A percentile compares a stretch with the other conserved stretches of the same genome.
Evolutionary conservation across 192 early-diverging fungal species (phyloP).

Genomic region (Backusella macrospora): DNA sequence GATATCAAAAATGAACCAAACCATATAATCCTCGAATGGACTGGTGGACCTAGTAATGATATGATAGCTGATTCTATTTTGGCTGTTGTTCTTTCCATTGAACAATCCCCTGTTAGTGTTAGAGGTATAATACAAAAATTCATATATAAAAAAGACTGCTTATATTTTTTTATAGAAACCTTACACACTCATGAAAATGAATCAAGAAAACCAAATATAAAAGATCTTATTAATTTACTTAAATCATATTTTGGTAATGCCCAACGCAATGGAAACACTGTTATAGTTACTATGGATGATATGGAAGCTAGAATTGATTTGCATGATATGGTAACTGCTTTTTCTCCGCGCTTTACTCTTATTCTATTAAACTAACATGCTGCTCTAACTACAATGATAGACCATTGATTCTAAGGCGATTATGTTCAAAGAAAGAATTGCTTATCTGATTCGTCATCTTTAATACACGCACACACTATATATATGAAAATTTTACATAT

Average conservation of each 20-base stretch:
- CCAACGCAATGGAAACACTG: conserved; percentile 15
- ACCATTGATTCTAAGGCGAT: not conserved
- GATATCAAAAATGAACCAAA: conserved; percentile 70
- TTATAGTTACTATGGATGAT: conserved; percentile 27
- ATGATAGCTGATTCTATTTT: conserved; percentile 95
- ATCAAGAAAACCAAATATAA: not conserved
- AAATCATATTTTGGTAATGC: conserved; percentile 32
- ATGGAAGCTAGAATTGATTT: conserved; percentile 30
- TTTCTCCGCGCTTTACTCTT: not conserved
- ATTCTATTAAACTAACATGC: not conserved
- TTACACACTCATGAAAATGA: not conserved
- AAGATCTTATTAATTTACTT: conserved; percentile 21
- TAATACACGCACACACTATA: not conserved
- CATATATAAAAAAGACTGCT: not conserved
- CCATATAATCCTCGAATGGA: conserved; percentile 86
- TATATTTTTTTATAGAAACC: not conserved
- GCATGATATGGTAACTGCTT: conserved; percentile 27
- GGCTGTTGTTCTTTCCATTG: conserved; percentile 82
- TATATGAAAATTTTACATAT: too few relatives aligned
- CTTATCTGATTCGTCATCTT: not conserved
- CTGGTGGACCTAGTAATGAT: conserved; percentile 87
- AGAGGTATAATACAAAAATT: conserved; percentile 48
- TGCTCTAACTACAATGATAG: not conserved
- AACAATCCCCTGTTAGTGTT: conserved; percentile 86
- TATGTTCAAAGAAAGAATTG: not conserved